phyloP scores from a whole-genome alignment of 495 filamentous ascomycete genomes.

The Choiromyces venosus region DNA sequence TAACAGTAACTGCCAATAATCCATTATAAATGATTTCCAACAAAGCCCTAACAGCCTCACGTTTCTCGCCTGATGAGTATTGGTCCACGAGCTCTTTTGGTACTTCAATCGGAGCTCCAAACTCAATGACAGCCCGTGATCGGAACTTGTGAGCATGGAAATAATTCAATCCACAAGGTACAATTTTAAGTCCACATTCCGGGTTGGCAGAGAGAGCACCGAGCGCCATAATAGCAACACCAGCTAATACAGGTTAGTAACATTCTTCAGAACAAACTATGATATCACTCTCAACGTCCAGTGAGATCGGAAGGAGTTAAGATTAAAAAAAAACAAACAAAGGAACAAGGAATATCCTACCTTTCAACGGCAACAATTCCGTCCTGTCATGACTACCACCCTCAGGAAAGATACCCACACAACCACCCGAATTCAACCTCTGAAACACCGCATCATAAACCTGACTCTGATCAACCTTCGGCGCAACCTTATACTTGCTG shows the following conservation, averaged over 20 bases:
- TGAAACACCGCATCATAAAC: conserved; percentile 92
- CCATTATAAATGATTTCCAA: conserved; percentile 81
- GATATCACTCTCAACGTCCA: not conserved
- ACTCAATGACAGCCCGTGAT: conserved; percentile 92
- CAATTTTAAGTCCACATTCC: conserved; percentile 87
- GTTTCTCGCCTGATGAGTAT: conserved; percentile 73
- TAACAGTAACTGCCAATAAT: conserved; percentile 84
- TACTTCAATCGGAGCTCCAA: conserved; percentile 80
- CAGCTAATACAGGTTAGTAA: conserved; percentile 51
- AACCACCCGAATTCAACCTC: conserved; percentile 72
- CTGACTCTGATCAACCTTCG: conserved; percentile 86
- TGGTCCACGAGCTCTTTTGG: conserved; percentile 74
- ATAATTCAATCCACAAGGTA: conserved; percentile 99
- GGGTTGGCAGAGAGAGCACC: conserved; percentile 84
- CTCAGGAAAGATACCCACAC: conserved; percentile 95
- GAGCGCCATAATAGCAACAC: conserved; percentile 96
- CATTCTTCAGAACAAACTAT: not conserved
- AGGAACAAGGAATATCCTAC: conserved; percentile 43
- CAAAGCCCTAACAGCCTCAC: conserved; percentile 74
- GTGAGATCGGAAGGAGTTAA: not conserved
- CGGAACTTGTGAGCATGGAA: conserved; percentile 99
- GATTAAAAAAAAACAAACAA: not conserved
- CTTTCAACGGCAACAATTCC: conserved; percentile 86
- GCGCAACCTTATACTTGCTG: conserved; percentile 76
- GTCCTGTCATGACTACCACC: conserved; percentile 96